These are phyloP conservation scores for Nakaseomyces nivariensis DNA, from an alignment of 1,139 yeast genomes.

Conservation along the genomic window DNA sequence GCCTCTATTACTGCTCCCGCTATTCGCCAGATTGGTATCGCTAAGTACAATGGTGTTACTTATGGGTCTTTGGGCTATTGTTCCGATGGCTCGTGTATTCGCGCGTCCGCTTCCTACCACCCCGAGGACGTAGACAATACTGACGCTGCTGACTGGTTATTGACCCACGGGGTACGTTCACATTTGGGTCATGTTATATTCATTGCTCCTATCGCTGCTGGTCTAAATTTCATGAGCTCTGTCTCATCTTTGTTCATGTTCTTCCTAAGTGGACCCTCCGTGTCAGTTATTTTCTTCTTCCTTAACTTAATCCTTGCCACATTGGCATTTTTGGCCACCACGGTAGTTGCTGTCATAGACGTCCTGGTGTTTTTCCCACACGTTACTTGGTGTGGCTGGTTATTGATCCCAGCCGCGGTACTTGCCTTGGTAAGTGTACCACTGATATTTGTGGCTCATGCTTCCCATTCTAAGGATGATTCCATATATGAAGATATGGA, in stretches of 20 bases:
- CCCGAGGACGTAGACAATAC: slow-evolving; percentile 25
- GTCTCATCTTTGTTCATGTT: slow-evolving; percentile 28
- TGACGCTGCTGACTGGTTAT: slow-evolving; percentile 34
- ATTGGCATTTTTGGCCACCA: slow-evolving; percentile 42
- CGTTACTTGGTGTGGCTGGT: slow-evolving; percentile 61
- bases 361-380: slow-evolving; percentile 54
- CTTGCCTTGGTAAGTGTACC: slow-evolving; percentile 41
- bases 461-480: slow-evolving; percentile 9
- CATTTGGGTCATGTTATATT: slow-evolving; percentile 62
- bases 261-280: slow-evolving; percentile 24
- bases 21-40: slow-evolving; percentile 40
- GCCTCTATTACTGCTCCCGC: slow-evolving; percentile 58
- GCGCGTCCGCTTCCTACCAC: slow-evolving; percentile 42
- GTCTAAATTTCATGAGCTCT: slow-evolving; percentile 44
- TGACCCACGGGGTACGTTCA: slow-evolving; percentile 50
- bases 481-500: slow-evolving; percentile 10
- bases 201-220: slow-evolving; percentile 76
- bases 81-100: slow-evolving; percentile 39
- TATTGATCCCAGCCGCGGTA: slow-evolving; percentile 55
- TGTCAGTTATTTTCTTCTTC: slow-evolving; percentile 30
- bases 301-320: slow-evolving; percentile 31
- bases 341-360: slow-evolving; percentile 44
- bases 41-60: slow-evolving; percentile 41
- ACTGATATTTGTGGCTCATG: slow-evolving; percentile 29
- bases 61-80: slow-evolving; percentile 91